Evolutionary conservation across 306 rosid genomes (phyloP).

Genomic region (Gleditsia sinensis): DNA sequence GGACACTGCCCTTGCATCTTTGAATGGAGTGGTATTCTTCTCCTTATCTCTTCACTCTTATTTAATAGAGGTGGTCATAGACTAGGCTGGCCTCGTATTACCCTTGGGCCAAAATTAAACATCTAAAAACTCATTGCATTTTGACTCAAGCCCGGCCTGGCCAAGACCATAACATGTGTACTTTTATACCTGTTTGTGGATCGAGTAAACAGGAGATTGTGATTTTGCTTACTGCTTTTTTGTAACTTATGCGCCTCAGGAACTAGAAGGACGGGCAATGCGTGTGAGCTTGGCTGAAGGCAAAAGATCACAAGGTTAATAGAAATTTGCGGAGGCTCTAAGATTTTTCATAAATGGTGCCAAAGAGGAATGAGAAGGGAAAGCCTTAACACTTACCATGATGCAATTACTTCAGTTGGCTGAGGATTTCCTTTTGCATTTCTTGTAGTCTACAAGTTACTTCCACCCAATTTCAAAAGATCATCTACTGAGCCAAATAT

Average conservation of each 20-base stretch:
- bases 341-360: slow-evolving; percentile 31
- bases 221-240: slow-evolving; percentile 18
- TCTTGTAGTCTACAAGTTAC: slow-evolving; percentile 27
- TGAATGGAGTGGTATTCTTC: slow-evolving; percentile 66
- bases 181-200: neutral
- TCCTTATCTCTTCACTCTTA: slow-evolving; percentile 19
- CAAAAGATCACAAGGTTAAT: slow-evolving; percentile 46
- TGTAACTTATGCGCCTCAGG: slow-evolving; percentile 50
- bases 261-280: slow-evolving; percentile 79
- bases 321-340: slow-evolving; percentile 25
- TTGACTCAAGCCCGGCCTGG: no score
- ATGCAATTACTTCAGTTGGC: slow-evolving; percentile 26
- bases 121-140: no score
- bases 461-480: slow-evolving; percentile 12
- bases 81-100: no score
- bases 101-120: no score
- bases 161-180: no score
- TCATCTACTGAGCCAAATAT: slow-evolving; percentile 21
- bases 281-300: slow-evolving; percentile 96
- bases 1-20: slow-evolving; percentile 75
- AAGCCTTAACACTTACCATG: slow-evolving; percentile 20
- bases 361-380: slow-evolving; percentile 32
- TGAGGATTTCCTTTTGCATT: slow-evolving; percentile 34
- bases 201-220: neutral
- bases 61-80: no score